Percentiles rank a stretch among this genome's conserved stretches.
Evolutionary conservation across 129 eudicot genomes (phyloP).

Genomic region (Flaveria bidentis): DNA sequence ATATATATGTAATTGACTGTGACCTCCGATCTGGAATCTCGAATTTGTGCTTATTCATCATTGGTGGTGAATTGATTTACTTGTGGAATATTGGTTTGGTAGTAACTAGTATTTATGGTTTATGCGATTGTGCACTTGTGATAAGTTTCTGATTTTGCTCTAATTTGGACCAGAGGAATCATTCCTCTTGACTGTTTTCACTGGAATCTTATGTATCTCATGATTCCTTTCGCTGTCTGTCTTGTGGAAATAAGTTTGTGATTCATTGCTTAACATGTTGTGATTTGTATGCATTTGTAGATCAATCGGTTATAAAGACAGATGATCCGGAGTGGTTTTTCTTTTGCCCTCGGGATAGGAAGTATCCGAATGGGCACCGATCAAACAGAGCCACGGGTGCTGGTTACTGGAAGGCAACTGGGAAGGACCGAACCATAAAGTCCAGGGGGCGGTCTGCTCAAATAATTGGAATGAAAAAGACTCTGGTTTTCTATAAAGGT

Average conservation of each 20-base stretch:
- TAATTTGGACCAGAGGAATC: not conserved
- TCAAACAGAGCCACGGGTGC: slow-evolving; percentile 67
- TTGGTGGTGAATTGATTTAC: slow-evolving; percentile 3
- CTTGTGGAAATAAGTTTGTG: not conserved
- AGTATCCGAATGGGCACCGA: slow-evolving; percentile 72
- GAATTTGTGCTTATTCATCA: slow-evolving; percentile 31
- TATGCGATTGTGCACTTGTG: not conserved
- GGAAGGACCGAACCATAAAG: slow-evolving; percentile 68
- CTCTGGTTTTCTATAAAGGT: slow-evolving; percentile 64
- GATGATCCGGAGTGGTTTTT: slow-evolving; percentile 79
- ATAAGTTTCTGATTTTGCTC: not conserved
- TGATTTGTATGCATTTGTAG: slow-evolving; percentile 25
- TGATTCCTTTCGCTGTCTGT: not conserved
- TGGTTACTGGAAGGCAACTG: slow-evolving; percentile 76
- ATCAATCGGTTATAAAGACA: slow-evolving; percentile 60
- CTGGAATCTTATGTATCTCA: not conserved
- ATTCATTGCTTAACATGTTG: not conserved
- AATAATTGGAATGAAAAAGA: slow-evolving; percentile 65
- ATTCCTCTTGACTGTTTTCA: not conserved
- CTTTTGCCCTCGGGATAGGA: slow-evolving; percentile 68
- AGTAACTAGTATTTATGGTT: not conserved
- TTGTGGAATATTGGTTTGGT: no score
- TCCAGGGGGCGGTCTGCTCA: slow-evolving; percentile 33
- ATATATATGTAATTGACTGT: slow-evolving; percentile 12
- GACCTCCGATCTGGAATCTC: slow-evolving; percentile 31